Base-by-base conservation (phyloP, 495 filamentous ascomycete genomes). In the Lasiosphaeria miniovina region DNA sequence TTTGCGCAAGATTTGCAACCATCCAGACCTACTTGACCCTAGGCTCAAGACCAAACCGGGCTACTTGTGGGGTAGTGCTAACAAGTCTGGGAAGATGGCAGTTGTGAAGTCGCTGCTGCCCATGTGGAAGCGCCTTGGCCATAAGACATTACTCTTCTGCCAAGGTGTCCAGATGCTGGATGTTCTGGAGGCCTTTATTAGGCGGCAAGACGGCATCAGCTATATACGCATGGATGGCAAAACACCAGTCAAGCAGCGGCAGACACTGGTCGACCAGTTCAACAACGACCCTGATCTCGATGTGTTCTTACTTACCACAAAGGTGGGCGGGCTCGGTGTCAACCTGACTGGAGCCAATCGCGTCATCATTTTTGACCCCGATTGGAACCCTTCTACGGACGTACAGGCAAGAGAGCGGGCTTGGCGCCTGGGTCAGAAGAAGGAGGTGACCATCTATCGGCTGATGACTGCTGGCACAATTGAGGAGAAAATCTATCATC, bases 401-500 rank as follows among this genome's bases (percentile, higher is more conserved):
- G 77, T 93, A 34, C 93, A 98, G 69, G 94, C 94, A 4, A 86
- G 93, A n/a, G 94, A 98, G 74, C 84, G 94, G 57, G 93, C 94
- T 31, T 98, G 94, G 94, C 84, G 94, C 45, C 80, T 98, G 10
- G 94, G 94, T 4, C 94, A 98, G 74, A 97, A 93, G 68, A 86
- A 87, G 51, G 90, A 96, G 49, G 94, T 98, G 17, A 92, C 88
- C 0, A 92, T 98, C 36, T 98, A 94, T 71, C 88, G 94, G 32
- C 79, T 98, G 43, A 92, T 98, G 89, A 94, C 90, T n/a, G 90
- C 91, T 3, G 93, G 93, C 14, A 97, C 94, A 0, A 98, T 98
- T 36, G 94, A 98, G 67, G 94, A 98, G 74, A 98, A 98, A 79
- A 97, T 98, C 45, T 98, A 97, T 59, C 94, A 98, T 70, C 88